Conservation (phyloP, 176 grass and related monocot species). For the Oryza meridionalis region DNA sequence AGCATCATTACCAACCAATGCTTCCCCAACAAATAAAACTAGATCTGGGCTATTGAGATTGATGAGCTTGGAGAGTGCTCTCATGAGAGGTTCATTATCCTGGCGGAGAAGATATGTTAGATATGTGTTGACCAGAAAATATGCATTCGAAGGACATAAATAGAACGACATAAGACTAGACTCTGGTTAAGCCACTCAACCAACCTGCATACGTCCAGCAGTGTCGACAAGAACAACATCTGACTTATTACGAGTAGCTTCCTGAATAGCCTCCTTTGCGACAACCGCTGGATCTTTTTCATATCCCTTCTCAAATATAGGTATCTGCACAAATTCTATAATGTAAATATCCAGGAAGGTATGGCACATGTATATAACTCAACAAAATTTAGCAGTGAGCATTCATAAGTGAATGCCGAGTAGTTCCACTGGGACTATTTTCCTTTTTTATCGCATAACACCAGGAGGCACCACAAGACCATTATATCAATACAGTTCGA, state of each 20-base stretch:
- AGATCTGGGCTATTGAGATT: conserved; percentile 71
- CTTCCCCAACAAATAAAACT: conserved; percentile 76
- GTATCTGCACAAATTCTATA: conserved; percentile 55
- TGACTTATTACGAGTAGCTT: conserved; percentile 59
- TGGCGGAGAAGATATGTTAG: conserved; percentile 31
- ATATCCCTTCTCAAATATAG: conserved; percentile 83
- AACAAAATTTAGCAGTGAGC: background rate
- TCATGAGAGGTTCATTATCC: conserved; percentile 82
- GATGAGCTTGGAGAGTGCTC: conserved; percentile 80
- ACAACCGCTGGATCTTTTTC: conserved; percentile 80
- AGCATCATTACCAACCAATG: conserved; percentile 81
- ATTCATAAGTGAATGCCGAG: background rate
- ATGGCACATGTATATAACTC: background rate
- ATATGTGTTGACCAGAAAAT: background rate
- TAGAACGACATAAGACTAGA: background rate
- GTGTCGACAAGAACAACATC: conserved; percentile 85
- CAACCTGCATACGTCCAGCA: conserved; percentile 75
- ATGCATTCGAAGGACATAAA: background rate
- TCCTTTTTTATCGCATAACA: background rate
- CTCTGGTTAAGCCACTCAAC: background rate
- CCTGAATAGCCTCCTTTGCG: conserved; percentile 77
- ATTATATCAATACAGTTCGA: background rate
- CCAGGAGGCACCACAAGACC: background rate
- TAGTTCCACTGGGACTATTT: background rate
- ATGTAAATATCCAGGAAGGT: background rate